Evolutionary conservation across 1,284 basidiomycete species (phyloP).

Genomic region (Trichosporon inkin): DNA sequence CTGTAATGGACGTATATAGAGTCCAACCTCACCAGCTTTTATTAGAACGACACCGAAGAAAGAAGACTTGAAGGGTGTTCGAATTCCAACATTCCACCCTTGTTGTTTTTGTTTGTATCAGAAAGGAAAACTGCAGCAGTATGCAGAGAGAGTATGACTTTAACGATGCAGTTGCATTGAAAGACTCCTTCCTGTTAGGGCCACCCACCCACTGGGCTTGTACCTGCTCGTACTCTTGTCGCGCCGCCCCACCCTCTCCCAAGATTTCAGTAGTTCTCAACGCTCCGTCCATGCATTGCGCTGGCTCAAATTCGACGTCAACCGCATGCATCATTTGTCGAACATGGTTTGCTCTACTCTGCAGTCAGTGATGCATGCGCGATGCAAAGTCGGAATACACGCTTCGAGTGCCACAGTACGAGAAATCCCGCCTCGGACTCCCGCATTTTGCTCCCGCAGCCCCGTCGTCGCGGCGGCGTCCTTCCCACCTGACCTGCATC

Average conservation of each 20-base stretch:
- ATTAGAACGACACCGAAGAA: not conserved
- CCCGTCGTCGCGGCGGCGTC: slow-evolving; percentile 3
- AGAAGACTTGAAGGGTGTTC: not conserved
- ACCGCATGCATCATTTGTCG: not conserved
- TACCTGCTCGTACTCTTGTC: too few relatives aligned
- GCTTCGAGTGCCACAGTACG: not conserved
- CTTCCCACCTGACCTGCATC: slow-evolving; percentile 2
- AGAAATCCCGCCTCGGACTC: not conserved
- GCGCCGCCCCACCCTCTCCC: not conserved
- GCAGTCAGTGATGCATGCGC: slow-evolving; percentile 3
- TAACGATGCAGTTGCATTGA: too few relatives aligned
- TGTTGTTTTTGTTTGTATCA: slow-evolving; percentile 6
- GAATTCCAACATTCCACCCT: slow-evolving; percentile 6
- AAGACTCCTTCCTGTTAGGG: too few relatives aligned
- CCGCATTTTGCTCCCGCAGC: not conserved
- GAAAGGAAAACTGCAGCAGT: not conserved
- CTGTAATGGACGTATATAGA: not conserved
- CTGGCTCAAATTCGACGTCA: not conserved
- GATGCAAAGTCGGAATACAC: not conserved
- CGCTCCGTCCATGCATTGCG: not conserved
- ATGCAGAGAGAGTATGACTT: not conserved
- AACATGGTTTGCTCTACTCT: not conserved
- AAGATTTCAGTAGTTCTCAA: not conserved
- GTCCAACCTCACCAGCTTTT: not conserved
- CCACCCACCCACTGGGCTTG: too few relatives aligned